Conservation (phyloP, 345 rosid genomes). For the Hibiscus syriacus region DNA sequence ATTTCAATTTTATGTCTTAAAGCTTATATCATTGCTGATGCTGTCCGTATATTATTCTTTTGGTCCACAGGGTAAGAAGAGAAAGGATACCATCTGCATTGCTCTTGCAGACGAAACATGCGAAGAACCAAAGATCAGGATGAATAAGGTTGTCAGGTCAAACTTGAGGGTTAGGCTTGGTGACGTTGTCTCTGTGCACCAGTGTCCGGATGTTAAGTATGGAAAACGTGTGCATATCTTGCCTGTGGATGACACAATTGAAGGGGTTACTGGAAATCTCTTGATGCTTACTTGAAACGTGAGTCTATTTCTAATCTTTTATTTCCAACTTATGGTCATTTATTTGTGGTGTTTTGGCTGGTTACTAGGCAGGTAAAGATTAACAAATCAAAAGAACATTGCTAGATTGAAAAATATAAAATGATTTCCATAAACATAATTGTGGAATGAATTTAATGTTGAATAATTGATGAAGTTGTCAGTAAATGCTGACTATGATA, state of each 20-base stretch:
- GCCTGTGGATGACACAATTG: slow-evolving; percentile 84
- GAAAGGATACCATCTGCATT: slow-evolving; percentile 77
- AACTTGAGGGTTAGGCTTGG: slow-evolving; percentile 92
- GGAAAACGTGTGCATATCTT: slow-evolving; percentile 93
- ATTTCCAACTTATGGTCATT: not conserved
- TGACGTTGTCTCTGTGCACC: slow-evolving; percentile 83
- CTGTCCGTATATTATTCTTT: not conserved
- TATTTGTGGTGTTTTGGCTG: not conserved
- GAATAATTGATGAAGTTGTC: not conserved
- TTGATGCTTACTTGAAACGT: slow-evolving; percentile 89
- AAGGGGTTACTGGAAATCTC: slow-evolving; percentile 88
- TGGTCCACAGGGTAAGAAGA: slow-evolving; percentile 62
- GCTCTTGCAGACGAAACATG: slow-evolving; percentile 80
- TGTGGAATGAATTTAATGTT: not conserved
- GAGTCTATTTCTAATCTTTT: slow-evolving; percentile 22
- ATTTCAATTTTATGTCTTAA: not conserved
- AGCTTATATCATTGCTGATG: not conserved
- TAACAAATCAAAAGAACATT: too few species aligned
- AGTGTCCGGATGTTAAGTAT: slow-evolving; percentile 86
- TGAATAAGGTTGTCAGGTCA: slow-evolving; percentile 81
- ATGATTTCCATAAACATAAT: not conserved
- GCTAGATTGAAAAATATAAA: too few species aligned
- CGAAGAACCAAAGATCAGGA: slow-evolving; percentile 82
- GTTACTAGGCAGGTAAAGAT: not conserved
- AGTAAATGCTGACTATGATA: slow-evolving; percentile 9